Conservation (phyloP, 148 eudicot genomes). For the Selenicereus undatus region DNA sequence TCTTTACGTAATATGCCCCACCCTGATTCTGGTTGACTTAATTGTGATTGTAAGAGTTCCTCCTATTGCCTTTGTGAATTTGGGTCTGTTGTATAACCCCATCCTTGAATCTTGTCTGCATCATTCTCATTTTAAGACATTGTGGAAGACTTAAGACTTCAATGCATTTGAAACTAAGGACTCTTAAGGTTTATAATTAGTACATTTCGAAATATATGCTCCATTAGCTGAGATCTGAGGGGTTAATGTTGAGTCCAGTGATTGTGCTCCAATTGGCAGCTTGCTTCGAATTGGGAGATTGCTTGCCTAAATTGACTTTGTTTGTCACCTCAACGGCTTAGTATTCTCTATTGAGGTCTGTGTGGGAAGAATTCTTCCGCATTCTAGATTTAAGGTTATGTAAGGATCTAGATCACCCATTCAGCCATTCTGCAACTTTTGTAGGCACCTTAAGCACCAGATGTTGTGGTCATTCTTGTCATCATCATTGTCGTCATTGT, state of each 20-base stretch:
- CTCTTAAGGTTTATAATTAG: background rate
- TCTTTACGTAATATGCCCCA: background rate
- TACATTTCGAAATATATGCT: background rate
- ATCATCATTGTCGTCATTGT: background rate
- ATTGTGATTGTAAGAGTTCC: background rate
- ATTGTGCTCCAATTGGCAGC: no score
- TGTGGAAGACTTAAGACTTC: background rate
- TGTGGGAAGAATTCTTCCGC: background rate
- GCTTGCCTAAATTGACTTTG: background rate
- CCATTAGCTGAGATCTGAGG: background rate
- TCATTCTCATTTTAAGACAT: background rate
- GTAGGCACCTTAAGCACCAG: background rate
- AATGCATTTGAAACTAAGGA: no score
- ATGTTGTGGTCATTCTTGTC: background rate
- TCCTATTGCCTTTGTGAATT: no score
- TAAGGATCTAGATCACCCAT: background rate
- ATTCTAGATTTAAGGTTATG: background rate
- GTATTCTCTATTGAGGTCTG: background rate
- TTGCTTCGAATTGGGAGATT: background rate
- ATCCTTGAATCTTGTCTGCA: background rate
- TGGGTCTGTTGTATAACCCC: background rate
- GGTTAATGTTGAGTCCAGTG: background rate
- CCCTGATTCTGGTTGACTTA: background rate
- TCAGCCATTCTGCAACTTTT: background rate
- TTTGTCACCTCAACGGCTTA: background rate